These are phyloP conservation scores for Globisporangium echinulatum DNA, from an alignment of 352 stramenopile genomes.

Conservation along the genomic window DNA sequence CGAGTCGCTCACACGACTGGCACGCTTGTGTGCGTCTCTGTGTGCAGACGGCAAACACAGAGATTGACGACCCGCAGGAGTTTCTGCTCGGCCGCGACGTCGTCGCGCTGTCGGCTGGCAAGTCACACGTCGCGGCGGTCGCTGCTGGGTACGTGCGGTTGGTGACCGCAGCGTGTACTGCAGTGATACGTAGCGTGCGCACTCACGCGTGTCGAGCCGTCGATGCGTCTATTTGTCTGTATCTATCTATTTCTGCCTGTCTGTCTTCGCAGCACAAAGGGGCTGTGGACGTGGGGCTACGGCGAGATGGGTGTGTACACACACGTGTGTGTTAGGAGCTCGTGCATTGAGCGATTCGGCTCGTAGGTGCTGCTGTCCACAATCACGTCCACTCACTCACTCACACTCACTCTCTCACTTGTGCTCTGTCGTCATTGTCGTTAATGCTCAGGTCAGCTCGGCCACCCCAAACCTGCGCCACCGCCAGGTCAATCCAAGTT, in stretches of 20 bases:
- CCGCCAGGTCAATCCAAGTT: slow-evolving; percentile 63
- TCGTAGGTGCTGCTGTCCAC: too few relatives aligned
- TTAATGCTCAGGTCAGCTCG: slow-evolving; percentile 40
- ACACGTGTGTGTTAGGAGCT: not conserved
- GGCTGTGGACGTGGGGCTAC: slow-evolving; percentile 73
- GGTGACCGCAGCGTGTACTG: not conserved
- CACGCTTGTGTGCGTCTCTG: not conserved
- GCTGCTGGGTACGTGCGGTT: slow-evolving; percentile 30
- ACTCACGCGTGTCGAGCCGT: too few relatives aligned
- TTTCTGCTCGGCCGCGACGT: slow-evolving; percentile 75
- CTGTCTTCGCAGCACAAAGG: slow-evolving; percentile 33
- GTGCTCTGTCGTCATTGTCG: not conserved
- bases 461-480: slow-evolving; percentile 47
- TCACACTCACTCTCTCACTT: not conserved
- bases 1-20: not conserved
- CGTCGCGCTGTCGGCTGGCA: slow-evolving; percentile 44
- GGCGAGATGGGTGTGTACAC: slow-evolving; percentile 34
- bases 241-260: slow-evolving; percentile 2
- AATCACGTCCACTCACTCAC: not conserved
- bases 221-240: too few relatives aligned
- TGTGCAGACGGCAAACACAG: slow-evolving; percentile 30
- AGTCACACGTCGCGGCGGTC: slow-evolving; percentile 47
- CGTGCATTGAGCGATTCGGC: too few relatives aligned
- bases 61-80: slow-evolving; percentile 60
- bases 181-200: too few relatives aligned